Evolutionary conservation across 176 grass and related monocot species (phyloP), one percentile per base, ranked within the genome.

Genomic region (Carex parvula): DNA sequence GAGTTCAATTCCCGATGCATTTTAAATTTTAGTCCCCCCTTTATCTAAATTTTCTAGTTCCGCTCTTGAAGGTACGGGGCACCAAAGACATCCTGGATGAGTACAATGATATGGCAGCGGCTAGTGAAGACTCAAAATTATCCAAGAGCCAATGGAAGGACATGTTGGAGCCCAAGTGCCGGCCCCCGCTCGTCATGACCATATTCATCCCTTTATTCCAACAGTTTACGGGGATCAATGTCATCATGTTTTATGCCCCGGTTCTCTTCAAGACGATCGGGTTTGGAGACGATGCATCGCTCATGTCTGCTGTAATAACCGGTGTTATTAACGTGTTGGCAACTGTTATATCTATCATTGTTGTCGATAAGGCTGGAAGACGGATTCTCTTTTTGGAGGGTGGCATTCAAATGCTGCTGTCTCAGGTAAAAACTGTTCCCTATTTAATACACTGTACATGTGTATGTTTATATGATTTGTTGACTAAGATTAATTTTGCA

Each of bases 151-250:
- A 58, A n/a, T 81, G 78, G 78, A 81, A 63, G 30, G 78, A 81
- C 17, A 61, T 81, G 56, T 81, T 60, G 9, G 78, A 81, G 26
- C 54, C 54, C 1, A 60, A 20, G 32, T 81, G 78, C 56, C 54
- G 78, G 30, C 78, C 78, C 57, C 78, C 78, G 0, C 55, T 81
- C 10, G 8, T 81, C 33, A 42, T 81, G 16, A 61, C 78, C 16
- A 81, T 81, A 39, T 57, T 81, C 8, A 44, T 81, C 5, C 78
- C 78, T 21, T 81, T 81, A 3, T 81, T 81, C 35, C 78, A 80
- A 22, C 78, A 80, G 35, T 3, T 88, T 16, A 88, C 81, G 4
- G 86, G 86, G 33, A 88, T 88, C 70, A 88, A 88, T n/a, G 86
- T 88, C 55, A 80, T 80, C 55, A 80, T 80, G 78, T 80, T 80